Evolutionary conservation across 192 early-diverging fungal species (phyloP).

Genomic region (Funneliformis geosporum): DNA sequence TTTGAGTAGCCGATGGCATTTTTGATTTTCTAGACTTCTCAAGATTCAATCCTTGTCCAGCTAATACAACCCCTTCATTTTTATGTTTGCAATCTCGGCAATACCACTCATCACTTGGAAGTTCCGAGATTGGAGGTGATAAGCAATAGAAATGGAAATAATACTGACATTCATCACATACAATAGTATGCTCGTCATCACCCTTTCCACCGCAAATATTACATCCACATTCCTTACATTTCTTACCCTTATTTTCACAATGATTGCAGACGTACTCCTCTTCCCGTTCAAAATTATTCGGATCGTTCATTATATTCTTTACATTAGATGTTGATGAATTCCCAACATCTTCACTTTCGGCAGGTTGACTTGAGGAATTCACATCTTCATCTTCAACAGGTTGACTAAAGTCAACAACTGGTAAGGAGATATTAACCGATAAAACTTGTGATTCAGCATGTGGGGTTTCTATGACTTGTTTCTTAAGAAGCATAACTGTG

Average conservation of each 20-base stretch:
- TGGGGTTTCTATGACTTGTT: background rate
- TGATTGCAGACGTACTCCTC: constrained; percentile 39
- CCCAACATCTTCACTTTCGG: background rate
- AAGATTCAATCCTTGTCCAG: constrained; percentile 47
- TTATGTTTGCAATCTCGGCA: constrained; percentile 51
- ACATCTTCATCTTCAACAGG: background rate
- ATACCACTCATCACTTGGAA: constrained; percentile 56
- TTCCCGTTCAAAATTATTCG: background rate
- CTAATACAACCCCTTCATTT: constrained; percentile 39
- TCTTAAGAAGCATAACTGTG: constrained; percentile 35
- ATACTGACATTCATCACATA: constrained; percentile 61
- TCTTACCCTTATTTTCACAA: constrained; percentile 39
- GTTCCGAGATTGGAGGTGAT: constrained; percentile 37
- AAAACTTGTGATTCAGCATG: background rate
- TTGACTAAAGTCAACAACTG: too few relatives aligned
- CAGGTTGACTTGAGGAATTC: too few relatives aligned
- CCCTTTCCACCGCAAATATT: constrained; percentile 52
- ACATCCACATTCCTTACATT: constrained; percentile 57
- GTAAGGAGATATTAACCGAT: background rate
- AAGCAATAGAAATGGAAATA: constrained; percentile 60
- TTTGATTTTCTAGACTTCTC: constrained; percentile 43
- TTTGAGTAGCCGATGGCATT: constrained; percentile 56
- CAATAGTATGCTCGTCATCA: constrained; percentile 55
- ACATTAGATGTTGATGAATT: background rate
- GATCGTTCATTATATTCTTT: background rate